Percentiles rank a stretch among this genome's conserved stretches.
phyloP scores from a whole-genome alignment of 1,284 basidiomycete species.

The Stygiomarasmius scandens region DNA sequence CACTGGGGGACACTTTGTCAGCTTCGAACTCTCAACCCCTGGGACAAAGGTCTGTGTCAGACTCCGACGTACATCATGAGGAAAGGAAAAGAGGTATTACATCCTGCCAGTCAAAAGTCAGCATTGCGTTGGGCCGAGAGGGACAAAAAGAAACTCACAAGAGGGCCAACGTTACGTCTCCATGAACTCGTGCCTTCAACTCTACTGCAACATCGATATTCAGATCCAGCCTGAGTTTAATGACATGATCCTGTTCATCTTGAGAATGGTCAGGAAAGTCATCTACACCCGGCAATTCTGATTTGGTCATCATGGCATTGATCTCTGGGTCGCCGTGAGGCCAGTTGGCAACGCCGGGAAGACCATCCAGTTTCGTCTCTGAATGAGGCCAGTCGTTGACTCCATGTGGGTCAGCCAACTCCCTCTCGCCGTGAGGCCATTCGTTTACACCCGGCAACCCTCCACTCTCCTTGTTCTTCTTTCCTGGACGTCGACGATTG shows the following conservation, averaged over 20 bases:
- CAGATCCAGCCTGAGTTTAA: constrained; percentile 14
- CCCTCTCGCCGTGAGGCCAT: constrained; percentile 6
- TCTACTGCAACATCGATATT: constrained; percentile 18
- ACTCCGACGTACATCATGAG: not conserved
- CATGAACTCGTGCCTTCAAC: constrained; percentile 18
- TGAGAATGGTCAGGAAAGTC: too few relatives aligned
- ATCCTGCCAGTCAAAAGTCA: not conserved
- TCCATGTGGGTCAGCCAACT: constrained; percentile 4
- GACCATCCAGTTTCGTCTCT: not conserved
- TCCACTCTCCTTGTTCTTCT: constrained; percentile 8
- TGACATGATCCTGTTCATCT: constrained; percentile 10
- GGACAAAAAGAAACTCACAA: constrained; percentile 11
- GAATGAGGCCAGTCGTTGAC: constrained; percentile 9
- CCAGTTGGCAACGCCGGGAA: not conserved
- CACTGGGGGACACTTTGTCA: too few relatives aligned
- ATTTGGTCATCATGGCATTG: not conserved
- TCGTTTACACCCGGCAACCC: constrained; percentile 10
- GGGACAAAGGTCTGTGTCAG: too few relatives aligned
- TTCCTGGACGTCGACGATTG: constrained; percentile 9
- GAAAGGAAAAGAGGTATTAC: not conserved
- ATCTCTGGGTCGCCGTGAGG: not conserved
- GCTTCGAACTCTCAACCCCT: too few relatives aligned
- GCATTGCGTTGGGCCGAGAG: not conserved
- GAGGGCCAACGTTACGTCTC: constrained; percentile 16
- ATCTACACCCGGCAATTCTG: not conserved